Percentiles rank a stretch among this genome's conserved stretches.
phyloP scores from a whole-genome alignment of 202 grass and related monocot genomes.

The Setaria viridis region DNA sequence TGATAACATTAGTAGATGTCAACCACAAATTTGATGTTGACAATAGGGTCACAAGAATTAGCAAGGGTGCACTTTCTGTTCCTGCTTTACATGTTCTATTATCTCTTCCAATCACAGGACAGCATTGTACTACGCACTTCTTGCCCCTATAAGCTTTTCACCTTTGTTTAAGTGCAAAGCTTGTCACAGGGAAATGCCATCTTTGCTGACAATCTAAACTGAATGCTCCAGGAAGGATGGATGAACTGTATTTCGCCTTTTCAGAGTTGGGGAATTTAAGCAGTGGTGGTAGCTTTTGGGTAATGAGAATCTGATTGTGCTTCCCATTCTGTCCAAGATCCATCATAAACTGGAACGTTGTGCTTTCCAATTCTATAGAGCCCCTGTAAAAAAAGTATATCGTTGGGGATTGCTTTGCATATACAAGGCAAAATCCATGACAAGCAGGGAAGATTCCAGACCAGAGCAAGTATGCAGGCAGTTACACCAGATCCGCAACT shows the following conservation, averaged over 20 bases:
- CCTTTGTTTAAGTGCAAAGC: not conserved
- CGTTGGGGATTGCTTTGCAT: constrained; percentile 29
- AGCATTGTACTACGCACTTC: not conserved
- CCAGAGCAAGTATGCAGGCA: constrained; percentile 77
- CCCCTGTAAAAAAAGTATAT: constrained; percentile 49
- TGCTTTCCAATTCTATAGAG: constrained; percentile 71
- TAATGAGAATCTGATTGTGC: constrained; percentile 53
- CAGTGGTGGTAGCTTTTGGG: constrained; percentile 54
- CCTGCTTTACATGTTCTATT: not conserved
- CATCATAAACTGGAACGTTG: constrained; percentile 83
- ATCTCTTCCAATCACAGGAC: not conserved
- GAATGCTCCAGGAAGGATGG: not conserved
- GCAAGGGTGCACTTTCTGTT: not conserved
- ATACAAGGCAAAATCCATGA: constrained; percentile 7
- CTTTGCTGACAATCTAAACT: constrained; percentile 25
- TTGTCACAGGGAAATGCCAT: constrained; percentile 19
- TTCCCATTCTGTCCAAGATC: constrained; percentile 94
- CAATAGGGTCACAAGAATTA: not conserved
- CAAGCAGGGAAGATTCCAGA: constrained; percentile 35
- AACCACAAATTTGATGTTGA: not conserved
- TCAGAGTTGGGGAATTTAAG: constrained; percentile 42
- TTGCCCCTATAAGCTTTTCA: not conserved
- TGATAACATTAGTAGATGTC: not conserved
- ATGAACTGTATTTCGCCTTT: not conserved
- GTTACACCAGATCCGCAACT: constrained; percentile 75